Conservation (phyloP, 768 basidiomycete genomes). For the Xerocomellus amylosporus region DNA sequence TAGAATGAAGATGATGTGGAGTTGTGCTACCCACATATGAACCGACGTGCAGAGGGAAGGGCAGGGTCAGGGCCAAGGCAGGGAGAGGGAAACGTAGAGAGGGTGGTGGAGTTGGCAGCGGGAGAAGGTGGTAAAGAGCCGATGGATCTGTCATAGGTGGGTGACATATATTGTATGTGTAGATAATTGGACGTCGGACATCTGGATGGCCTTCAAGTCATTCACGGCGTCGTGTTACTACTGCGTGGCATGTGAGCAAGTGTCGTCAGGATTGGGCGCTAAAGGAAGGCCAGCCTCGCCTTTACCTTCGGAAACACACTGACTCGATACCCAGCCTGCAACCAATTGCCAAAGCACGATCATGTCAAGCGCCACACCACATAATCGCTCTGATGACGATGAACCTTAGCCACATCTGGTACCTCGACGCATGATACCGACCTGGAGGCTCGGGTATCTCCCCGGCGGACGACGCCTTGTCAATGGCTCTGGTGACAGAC, state of each 20-base stretch:
- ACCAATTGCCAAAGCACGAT: not conserved
- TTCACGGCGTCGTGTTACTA: too few relatives aligned
- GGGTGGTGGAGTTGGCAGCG: not conserved
- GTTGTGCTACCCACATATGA: slow-evolving; percentile 56
- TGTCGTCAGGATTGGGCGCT: too few relatives aligned
- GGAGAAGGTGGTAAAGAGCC: not conserved
- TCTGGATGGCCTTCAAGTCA: too few relatives aligned
- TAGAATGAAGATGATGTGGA: slow-evolving; percentile 89
- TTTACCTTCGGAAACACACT: too few relatives aligned
- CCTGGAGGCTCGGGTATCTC: not conserved
- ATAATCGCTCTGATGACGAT: too few relatives aligned
- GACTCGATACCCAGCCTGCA: not conserved
- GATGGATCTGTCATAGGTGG: not conserved
- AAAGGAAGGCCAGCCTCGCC: too few relatives aligned
- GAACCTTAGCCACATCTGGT: not conserved
- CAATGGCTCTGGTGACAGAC: not conserved
- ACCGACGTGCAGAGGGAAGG: slow-evolving; percentile 1
- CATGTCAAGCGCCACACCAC: not conserved
- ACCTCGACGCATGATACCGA: not conserved
- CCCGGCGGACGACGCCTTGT: slow-evolving; percentile 8
- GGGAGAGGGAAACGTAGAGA: not conserved
- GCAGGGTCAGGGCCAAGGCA: not conserved
- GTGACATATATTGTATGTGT: too few relatives aligned
- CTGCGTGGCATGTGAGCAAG: too few relatives aligned
- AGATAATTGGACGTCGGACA: too few relatives aligned